These are phyloP conservation scores for Neurospora sp. DNA, from an alignment of 495 filamentous ascomycete genomes.

Conservation along the genomic window DNA sequence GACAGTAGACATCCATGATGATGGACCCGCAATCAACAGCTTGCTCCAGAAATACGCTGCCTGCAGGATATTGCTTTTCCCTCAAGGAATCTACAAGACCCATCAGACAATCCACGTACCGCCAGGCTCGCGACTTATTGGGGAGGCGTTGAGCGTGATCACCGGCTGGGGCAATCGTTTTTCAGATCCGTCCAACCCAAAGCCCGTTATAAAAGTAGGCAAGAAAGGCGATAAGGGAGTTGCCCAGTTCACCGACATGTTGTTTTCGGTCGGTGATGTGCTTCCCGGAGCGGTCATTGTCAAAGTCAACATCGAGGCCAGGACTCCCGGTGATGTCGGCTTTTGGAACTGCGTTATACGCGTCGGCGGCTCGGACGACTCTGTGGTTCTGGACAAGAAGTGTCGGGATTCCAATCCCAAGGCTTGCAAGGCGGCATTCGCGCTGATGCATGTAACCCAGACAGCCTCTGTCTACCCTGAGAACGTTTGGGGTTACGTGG, in stretches of 20 bases:
- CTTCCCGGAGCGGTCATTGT: constrained; percentile 42
- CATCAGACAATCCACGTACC: constrained; percentile 42
- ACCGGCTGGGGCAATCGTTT: constrained; percentile 39
- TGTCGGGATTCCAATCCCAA: constrained; percentile 23
- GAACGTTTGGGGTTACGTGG: constrained; percentile 51
- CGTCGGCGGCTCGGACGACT: constrained; percentile 40
- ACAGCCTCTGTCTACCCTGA: constrained; percentile 45
- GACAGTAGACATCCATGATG: constrained; percentile 20
- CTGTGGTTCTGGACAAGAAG: constrained; percentile 22
- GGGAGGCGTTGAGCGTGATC: constrained; percentile 33
- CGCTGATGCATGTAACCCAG: constrained; percentile 38
- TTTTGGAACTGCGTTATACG: constrained; percentile 49
- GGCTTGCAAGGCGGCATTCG: constrained; percentile 42
- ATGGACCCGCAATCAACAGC: constrained; percentile 31
- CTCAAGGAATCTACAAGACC: constrained; percentile 36
- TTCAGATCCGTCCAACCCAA: constrained; percentile 37
- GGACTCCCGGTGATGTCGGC: constrained; percentile 39
- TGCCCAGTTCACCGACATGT: constrained; percentile 48
- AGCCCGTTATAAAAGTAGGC: constrained; percentile 47
- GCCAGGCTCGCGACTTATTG: constrained; percentile 41
- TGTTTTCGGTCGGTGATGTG: constrained; percentile 41
- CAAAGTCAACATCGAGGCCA: constrained; percentile 37
- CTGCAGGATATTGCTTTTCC: constrained; percentile 35
- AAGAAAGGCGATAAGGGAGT: constrained; percentile 43
- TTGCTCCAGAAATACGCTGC: constrained; percentile 25